These are phyloP conservation scores for Salvia sclarea DNA, from an alignment of 305 asterid genomes.

Conservation along the genomic window DNA sequence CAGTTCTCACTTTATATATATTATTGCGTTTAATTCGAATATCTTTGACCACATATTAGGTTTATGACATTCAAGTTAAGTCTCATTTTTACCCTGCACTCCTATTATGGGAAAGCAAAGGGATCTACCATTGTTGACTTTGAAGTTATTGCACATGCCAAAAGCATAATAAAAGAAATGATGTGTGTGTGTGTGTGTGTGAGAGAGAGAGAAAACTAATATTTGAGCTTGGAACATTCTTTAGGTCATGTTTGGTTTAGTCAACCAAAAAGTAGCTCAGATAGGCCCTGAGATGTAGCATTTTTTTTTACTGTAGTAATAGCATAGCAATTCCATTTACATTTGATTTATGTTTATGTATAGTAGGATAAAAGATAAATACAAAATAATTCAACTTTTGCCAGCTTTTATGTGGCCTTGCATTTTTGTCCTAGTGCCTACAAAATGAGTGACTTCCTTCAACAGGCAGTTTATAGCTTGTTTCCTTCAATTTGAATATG, in stretches of 20 bases:
- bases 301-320: neutral
- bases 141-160: neutral
- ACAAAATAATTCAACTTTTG: conserved; percentile 18
- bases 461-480: neutral
- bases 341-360: conserved; percentile 17
- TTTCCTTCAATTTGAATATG: neutral
- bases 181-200: too few species aligned
- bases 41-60: too few species aligned
- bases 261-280: neutral
- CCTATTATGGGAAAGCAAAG: too few species aligned
- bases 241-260: neutral
- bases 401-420: conserved; percentile 13
- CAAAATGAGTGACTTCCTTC: neutral
- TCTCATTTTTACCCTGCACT: too few species aligned
- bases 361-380: neutral
- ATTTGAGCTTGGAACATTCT: neutral
- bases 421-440: neutral
- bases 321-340: conserved; percentile 14
- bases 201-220: neutral
- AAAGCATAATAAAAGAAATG: neutral
- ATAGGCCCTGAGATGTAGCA: neutral
- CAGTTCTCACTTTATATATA: too few species aligned
- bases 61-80: too few species aligned
- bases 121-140: neutral
- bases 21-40: too few species aligned